Conservation (phyloP, 2,329 filamentous ascomycete genomes). For the Cyphellophora attinorum region DNA sequence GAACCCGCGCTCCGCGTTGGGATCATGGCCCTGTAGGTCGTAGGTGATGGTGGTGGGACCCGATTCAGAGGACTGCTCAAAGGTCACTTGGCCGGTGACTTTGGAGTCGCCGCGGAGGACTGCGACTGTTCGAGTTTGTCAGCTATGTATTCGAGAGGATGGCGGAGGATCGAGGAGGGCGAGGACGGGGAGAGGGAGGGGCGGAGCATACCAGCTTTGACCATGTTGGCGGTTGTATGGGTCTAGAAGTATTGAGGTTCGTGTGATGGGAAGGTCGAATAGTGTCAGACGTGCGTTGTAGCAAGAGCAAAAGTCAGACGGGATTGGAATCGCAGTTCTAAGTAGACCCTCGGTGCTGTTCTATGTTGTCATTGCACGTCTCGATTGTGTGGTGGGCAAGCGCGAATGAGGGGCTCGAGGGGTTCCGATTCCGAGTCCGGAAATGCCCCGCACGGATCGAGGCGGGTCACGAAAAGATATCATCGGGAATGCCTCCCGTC, state of each 20-base stretch:
- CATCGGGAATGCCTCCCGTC: too few relatives aligned
- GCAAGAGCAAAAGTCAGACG: neutral
- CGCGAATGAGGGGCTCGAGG: too few relatives aligned
- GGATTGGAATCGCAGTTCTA: too few relatives aligned
- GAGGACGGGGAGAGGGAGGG: neutral
- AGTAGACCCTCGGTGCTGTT: too few relatives aligned
- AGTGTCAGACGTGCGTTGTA: too few relatives aligned
- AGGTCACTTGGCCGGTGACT: conserved; percentile 84
- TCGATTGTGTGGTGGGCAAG: too few relatives aligned
- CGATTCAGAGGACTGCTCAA: conserved; percentile 82
- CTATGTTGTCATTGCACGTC: too few relatives aligned
- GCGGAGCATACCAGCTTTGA: conserved; percentile 71
- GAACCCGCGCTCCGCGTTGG: conserved; percentile 95
- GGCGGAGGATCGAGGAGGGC: neutral
- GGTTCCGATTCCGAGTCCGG: too few relatives aligned
- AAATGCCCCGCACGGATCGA: too few relatives aligned
- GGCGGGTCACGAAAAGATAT: too few relatives aligned
- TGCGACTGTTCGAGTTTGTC: conserved; percentile 55
- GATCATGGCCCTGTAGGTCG: conserved; percentile 84
- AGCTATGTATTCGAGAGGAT: neutral
- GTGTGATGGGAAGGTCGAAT: too few relatives aligned
- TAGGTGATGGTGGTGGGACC: conserved; percentile 78
- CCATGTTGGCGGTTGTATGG: conserved; percentile 67
- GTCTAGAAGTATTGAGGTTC: too few relatives aligned
- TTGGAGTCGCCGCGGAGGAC: conserved; percentile 97